Evolutionary conservation across 1,139 yeast species (phyloP).

Genomic region (Geotrichum reessii): DNA sequence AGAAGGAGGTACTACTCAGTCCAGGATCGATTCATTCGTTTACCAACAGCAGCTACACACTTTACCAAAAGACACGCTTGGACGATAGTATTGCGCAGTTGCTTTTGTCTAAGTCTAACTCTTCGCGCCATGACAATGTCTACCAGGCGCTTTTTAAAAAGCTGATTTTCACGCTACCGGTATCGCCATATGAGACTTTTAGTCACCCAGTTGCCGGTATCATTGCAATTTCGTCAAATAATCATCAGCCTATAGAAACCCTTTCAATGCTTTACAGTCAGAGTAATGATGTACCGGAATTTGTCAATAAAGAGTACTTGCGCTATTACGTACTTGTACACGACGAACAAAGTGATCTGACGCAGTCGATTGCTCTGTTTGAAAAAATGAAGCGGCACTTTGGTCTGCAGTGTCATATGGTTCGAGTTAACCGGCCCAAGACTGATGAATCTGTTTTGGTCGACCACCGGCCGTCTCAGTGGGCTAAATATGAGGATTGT

Average conservation of each 20-base stretch:
- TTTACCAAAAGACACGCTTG: conserved; percentile 3
- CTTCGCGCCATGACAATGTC: conserved; percentile 32
- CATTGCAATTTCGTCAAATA: conserved; percentile 51
- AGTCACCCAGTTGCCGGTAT: conserved; percentile 84
- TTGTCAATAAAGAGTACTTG: conserved; percentile 36
- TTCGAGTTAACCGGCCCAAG: conserved; percentile 25
- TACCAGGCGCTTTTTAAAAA: conserved; percentile 57
- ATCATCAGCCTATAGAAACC: conserved; percentile 46
- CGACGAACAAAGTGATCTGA: conserved; percentile 35
- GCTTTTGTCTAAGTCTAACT: background rate
- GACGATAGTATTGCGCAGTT: conserved; percentile 6
- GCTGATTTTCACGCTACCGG: conserved; percentile 53
- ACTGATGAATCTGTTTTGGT: conserved; percentile 5
- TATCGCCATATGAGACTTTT: conserved; percentile 81
- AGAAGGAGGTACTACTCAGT: background rate
- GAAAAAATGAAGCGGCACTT: conserved; percentile 36
- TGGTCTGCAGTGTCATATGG: conserved; percentile 36
- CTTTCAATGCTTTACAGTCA: conserved; percentile 37
- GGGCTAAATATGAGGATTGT: conserved; percentile 5
- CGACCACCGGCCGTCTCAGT: conserved; percentile 8
- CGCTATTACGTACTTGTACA: conserved; percentile 38
- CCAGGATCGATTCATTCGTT: background rate
- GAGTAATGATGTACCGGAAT: conserved; percentile 35
- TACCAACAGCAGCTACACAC: background rate
- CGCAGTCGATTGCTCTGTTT: conserved; percentile 31